phyloP scores from a whole-genome alignment of 768 basidiomycete genomes.

The Pleurotus salmoneostramineus region DNA sequence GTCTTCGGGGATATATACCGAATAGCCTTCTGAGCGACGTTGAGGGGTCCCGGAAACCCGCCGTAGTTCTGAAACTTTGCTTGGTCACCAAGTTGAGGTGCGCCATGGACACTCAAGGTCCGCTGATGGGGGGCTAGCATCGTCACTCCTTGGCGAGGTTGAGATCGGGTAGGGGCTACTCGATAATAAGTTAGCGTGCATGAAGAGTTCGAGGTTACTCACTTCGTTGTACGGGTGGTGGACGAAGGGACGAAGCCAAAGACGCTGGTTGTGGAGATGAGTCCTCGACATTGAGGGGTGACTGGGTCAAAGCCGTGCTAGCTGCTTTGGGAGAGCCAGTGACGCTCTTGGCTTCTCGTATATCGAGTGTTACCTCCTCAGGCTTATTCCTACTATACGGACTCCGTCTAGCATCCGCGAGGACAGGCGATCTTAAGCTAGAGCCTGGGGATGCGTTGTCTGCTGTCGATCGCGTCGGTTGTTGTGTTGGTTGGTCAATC shows the following conservation, averaged over 20 bases:
- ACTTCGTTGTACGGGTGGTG: no score
- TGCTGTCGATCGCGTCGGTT: background rate
- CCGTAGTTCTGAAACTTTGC: constrained; percentile 37
- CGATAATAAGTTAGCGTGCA: no score
- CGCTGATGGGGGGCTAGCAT: constrained; percentile 16
- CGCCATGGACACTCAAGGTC: constrained; percentile 6
- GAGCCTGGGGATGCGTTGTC: background rate
- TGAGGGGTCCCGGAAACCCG: constrained; percentile 43
- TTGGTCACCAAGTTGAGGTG: background rate
- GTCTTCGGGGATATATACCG: constrained; percentile 36
- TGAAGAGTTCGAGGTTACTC: no score
- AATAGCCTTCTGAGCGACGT: constrained; percentile 33
- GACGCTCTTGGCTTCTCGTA: constrained; percentile 18
- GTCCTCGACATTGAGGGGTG: background rate
- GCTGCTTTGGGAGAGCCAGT: constrained; percentile 28
- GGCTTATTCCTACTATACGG: no score
- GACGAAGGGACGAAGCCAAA: constrained; percentile 9
- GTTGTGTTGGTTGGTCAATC: background rate
- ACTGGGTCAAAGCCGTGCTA: constrained; percentile 11
- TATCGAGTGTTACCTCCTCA: no score
- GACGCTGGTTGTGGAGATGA: background rate
- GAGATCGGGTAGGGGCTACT: constrained; percentile 22
- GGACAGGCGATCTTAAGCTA: background rate
- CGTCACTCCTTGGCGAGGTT: constrained; percentile 26
- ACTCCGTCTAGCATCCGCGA: background rate